Evolutionary conservation across 768 basidiomycete genomes (phyloP).

Genomic region (Serendipita sp.): DNA sequence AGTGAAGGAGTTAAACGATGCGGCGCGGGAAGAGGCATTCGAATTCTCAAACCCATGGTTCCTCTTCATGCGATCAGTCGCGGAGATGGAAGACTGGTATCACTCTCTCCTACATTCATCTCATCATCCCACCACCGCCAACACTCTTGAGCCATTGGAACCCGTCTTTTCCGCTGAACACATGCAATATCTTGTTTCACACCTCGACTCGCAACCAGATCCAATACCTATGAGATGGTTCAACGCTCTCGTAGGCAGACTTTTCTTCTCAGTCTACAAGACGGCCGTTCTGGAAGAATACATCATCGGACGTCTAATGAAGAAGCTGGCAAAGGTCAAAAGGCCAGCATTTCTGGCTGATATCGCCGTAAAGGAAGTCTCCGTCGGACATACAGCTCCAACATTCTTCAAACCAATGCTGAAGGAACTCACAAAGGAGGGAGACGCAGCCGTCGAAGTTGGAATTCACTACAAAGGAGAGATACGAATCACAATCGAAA

Average conservation of each 20-base stretch:
- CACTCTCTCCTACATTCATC: slow-evolving; percentile 63
- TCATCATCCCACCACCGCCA: slow-evolving; percentile 41
- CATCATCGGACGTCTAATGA: slow-evolving; percentile 80
- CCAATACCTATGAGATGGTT: slow-evolving; percentile 96
- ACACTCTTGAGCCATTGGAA: slow-evolving; percentile 42
- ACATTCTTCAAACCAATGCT: slow-evolving; percentile 94
- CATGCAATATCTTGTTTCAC: slow-evolving; percentile 69
- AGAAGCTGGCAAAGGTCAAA: slow-evolving; percentile 84
- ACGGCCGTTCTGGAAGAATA: slow-evolving; percentile 68
- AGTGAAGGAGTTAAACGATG: slow-evolving; percentile 18
- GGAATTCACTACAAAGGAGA: slow-evolving; percentile 75
- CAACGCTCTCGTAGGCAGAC: slow-evolving; percentile 80
- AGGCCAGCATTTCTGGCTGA: slow-evolving; percentile 74
- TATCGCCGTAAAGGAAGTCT: slow-evolving; percentile 74
- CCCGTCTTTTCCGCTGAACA: slow-evolving; percentile 57
- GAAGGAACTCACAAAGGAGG: slow-evolving; percentile 89
- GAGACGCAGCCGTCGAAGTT: slow-evolving; percentile 80
- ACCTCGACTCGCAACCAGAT: slow-evolving; percentile 84
- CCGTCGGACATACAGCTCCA: slow-evolving; percentile 69
- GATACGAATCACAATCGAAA: slow-evolving; percentile 75
- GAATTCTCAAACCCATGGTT: slow-evolving; percentile 64
- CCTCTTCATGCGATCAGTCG: slow-evolving; percentile 74
- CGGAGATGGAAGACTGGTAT: slow-evolving; percentile 98
- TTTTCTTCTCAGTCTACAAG: slow-evolving; percentile 84
- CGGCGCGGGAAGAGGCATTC: slow-evolving; percentile 34